Conservation (phyloP, 176 grass and related monocot genomes). For the Elymus sibiricus region DNA sequence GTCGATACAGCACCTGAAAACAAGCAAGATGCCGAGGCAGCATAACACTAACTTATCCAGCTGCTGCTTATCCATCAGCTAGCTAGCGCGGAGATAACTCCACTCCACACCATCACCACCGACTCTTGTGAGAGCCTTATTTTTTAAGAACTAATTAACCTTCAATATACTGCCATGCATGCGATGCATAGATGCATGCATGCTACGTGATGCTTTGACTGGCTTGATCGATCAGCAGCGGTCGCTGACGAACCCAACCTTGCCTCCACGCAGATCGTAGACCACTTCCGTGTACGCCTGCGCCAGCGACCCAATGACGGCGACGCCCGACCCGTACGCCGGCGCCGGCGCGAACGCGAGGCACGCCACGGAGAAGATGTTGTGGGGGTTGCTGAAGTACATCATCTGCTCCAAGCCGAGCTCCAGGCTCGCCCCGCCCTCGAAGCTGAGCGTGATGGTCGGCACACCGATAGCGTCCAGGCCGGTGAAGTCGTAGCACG, state of each 20-base stretch:
- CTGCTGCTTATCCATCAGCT: too few species aligned
- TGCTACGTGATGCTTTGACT: background rate
- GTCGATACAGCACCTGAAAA: too few species aligned
- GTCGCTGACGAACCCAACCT: conserved; percentile 5
- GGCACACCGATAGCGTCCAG: background rate
- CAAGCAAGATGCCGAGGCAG: background rate
- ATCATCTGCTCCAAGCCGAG: background rate
- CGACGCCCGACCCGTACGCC: rapidly evolving
- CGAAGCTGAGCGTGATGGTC: background rate
- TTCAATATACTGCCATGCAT: background rate
- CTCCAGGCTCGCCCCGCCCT: background rate
- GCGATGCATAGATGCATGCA: background rate
- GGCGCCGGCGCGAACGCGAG: conserved; percentile 4
- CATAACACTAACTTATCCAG: too few species aligned
- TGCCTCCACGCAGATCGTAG: conserved; percentile 16
- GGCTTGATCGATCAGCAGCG: background rate
- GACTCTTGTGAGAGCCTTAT: background rate
- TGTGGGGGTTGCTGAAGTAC: background rate
- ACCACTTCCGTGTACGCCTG: conserved; percentile 20
- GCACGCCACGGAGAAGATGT: conserved; percentile 20
- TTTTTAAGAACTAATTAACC: background rate
- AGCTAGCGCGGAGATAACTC: background rate
- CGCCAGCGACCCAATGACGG: conserved; percentile 2
- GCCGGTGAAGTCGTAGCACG: conserved; percentile 34
- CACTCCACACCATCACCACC: background rate